Conservation (phyloP, 129 eudicot species). For the Flaveria robusta region DNA sequence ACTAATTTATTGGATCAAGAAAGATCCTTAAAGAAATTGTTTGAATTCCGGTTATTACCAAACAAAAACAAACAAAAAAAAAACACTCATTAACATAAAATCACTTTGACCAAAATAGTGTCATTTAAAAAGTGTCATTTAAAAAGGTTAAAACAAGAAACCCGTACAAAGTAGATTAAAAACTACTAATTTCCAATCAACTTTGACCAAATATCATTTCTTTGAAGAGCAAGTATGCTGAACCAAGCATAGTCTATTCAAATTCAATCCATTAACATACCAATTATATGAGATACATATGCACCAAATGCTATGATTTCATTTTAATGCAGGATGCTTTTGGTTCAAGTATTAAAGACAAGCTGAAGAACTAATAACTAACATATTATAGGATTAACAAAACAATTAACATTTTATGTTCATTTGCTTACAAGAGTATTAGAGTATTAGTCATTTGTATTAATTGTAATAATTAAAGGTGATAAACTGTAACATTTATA, state of each 20-base stretch:
- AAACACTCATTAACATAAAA: no score
- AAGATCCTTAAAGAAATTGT: no score
- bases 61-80: no score
- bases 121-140: no score
- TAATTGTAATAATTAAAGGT: no score
- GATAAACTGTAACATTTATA: no score
- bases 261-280: background rate
- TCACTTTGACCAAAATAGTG: no score
- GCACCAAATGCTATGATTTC: slow-evolving; percentile 9
- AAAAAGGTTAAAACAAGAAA: no score
- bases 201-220: background rate
- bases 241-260: background rate
- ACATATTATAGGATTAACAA: background rate
- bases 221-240: background rate
- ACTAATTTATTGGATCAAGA: no score
- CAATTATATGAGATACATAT: background rate
- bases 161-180: no score
- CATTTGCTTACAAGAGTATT: background rate
- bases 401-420: background rate
- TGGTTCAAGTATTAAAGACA: background rate
- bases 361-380: slow-evolving; percentile 22
- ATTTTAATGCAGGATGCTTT: background rate
- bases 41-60: no score
- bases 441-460: no score
- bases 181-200: background rate